A percentile compares a stretch with the other conserved stretches of the same genome.
These are phyloP conservation scores for Ophiostoma triangulosporum DNA, from an alignment of 2,329 filamentous ascomycete genomes.

Conservation along the genomic window DNA sequence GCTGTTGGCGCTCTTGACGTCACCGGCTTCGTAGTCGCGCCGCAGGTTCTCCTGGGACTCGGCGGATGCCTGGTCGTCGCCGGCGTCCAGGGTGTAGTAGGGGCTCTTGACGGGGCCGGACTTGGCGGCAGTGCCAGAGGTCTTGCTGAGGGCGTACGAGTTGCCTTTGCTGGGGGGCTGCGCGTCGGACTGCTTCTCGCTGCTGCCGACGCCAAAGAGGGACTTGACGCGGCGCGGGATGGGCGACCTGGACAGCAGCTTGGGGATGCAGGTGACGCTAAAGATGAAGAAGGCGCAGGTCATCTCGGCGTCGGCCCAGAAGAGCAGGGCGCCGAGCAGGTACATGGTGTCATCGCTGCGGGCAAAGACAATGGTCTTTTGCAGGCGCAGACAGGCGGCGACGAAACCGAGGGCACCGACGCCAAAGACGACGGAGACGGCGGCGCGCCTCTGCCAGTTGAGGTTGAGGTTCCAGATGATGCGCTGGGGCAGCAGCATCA, in stretches of 20 bases:
- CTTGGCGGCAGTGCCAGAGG: not conserved
- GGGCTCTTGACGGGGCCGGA: not conserved
- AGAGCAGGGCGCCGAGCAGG: not conserved
- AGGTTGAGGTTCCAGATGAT: not conserved
- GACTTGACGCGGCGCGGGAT: not conserved
- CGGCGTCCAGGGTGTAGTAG: not conserved
- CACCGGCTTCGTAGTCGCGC: not conserved
- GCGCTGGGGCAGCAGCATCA: not conserved
- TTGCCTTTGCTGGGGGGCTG: not conserved
- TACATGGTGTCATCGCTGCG: not conserved
- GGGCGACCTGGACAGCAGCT: not conserved
- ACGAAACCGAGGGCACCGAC: not conserved
- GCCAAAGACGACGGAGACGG: not conserved
- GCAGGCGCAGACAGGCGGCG: not conserved
- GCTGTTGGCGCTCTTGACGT: not conserved
- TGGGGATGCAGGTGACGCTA: not conserved
- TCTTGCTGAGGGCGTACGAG: not conserved
- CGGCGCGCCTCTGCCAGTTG: not conserved
- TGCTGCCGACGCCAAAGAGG: not conserved
- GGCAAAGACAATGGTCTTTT: not conserved
- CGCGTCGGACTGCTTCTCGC: not conserved
- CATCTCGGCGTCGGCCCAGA: not conserved
- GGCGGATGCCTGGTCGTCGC: not conserved
- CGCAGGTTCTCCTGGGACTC: not conserved
- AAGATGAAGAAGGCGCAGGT: not conserved